phyloP scores from a whole-genome alignment of 495 filamentous ascomycete species.

The Xylaria venustula region DNA sequence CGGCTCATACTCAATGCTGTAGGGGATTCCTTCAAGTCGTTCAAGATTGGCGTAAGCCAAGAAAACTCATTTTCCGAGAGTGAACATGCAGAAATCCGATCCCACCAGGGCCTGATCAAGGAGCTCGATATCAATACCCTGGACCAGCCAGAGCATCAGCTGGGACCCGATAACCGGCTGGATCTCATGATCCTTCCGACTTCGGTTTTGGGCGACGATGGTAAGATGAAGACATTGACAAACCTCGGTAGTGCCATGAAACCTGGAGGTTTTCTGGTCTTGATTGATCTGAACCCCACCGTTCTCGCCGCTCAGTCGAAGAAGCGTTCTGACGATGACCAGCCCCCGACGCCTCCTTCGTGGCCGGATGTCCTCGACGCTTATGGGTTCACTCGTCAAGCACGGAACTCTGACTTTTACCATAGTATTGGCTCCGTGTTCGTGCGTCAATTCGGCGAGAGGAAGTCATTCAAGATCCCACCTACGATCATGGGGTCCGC shows the following conservation, averaged over 20 bases:
- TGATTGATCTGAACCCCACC: slow-evolving; percentile 23
- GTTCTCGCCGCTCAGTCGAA: not conserved
- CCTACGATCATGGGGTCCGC: not conserved
- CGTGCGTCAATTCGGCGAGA: slow-evolving; percentile 33
- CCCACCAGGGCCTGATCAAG: not conserved
- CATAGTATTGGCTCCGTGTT: slow-evolving; percentile 31
- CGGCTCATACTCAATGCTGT: slow-evolving; percentile 32
- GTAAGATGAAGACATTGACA: slow-evolving; percentile 12
- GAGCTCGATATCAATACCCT: slow-evolving; percentile 25
- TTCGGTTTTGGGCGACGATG: slow-evolving; percentile 25
- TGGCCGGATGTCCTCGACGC: slow-evolving; percentile 37
- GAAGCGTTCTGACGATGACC: not conserved
- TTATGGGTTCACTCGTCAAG: slow-evolving; percentile 30
- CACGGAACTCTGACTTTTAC: slow-evolving; percentile 28
- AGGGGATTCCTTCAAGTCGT: slow-evolving; percentile 32
- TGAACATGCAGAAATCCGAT: not conserved
- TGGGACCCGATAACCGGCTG: slow-evolving; percentile 15
- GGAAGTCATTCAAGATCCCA: not conserved
- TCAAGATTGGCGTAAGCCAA: slow-evolving; percentile 20
- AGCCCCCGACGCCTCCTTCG: slow-evolving; percentile 21
- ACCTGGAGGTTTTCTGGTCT: slow-evolving; percentile 40
- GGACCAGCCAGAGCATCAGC: slow-evolving; percentile 13
- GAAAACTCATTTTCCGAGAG: not conserved
- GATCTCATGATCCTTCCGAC: slow-evolving; percentile 41
- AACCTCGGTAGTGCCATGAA: slow-evolving; percentile 34